Conservation (phyloP, 1,284 basidiomycete species). For the Moesziomyces antarcticus region DNA sequence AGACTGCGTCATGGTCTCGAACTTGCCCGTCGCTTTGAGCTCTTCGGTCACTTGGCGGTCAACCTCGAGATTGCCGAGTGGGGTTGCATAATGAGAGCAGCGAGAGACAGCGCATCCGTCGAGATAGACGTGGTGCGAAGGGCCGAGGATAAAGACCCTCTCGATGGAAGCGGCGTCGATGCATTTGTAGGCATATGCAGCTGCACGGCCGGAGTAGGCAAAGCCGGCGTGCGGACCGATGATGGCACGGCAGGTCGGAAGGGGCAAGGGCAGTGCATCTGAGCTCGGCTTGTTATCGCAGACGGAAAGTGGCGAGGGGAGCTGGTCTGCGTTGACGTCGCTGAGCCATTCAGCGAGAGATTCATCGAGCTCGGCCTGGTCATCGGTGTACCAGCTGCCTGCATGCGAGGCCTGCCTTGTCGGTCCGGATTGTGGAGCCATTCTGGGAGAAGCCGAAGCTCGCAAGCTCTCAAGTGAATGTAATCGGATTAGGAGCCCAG, state of each 20-base stretch:
- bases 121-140: slow-evolving; percentile 91
- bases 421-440: slow-evolving; percentile 19
- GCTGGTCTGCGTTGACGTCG: slow-evolving; percentile 4
- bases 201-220: slow-evolving; percentile 89
- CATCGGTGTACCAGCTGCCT: slow-evolving; percentile 86
- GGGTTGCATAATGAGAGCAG: slow-evolving; percentile 83
- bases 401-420: slow-evolving; percentile 79
- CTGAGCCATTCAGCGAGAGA: slow-evolving; percentile 38
- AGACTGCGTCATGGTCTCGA: slow-evolving; percentile 75
- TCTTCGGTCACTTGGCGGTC: slow-evolving; percentile 79
- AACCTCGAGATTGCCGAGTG: slow-evolving; percentile 82
- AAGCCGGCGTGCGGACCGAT: slow-evolving; percentile 99
- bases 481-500: too few species aligned
- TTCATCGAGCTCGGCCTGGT: slow-evolving; percentile 71
- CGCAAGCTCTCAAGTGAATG: not conserved
- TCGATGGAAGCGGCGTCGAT: slow-evolving; percentile 84
- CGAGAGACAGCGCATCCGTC: slow-evolving; percentile 84
- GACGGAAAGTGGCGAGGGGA: slow-evolving; percentile 21
- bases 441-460: not conserved
- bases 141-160: slow-evolving; percentile 92
- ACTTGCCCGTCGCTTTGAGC: slow-evolving; percentile 77
- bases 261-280: slow-evolving; percentile 73
- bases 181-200: slow-evolving; percentile 93
- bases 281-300: slow-evolving; percentile 2
- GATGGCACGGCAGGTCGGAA: slow-evolving; percentile 84